phyloP scores from a whole-genome alignment of 2,329 filamentous ascomycete species.

The Diaporthe vaccinii region DNA sequence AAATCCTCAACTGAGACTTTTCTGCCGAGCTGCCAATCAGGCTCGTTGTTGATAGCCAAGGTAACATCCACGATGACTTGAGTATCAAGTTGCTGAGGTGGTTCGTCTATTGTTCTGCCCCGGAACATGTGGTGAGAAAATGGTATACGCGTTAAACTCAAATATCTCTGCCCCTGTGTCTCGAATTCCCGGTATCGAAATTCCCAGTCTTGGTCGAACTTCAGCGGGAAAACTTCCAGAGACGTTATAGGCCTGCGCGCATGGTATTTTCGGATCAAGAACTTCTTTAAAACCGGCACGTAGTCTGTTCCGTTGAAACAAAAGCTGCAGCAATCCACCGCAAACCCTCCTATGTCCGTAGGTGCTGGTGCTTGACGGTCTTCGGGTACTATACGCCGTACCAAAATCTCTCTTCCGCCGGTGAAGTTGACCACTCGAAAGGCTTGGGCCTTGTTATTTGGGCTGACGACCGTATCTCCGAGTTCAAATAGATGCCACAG shows the following conservation, averaged over 20 bases:
- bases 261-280: neutral
- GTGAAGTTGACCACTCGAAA: slow-evolving; percentile 21
- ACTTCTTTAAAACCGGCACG: neutral
- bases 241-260: neutral
- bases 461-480: neutral
- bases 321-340: slow-evolving; percentile 9
- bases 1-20: neutral
- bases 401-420: neutral
- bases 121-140: slow-evolving; percentile 32
- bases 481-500: neutral
- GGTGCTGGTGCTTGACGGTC: too few relatives aligned
- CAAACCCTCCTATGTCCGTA: neutral
- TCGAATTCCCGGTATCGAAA: neutral
- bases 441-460: neutral
- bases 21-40: neutral
- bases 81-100: slow-evolving; percentile 33
- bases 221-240: slow-evolving; percentile 13
- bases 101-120: slow-evolving; percentile 32
- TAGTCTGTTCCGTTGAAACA: slow-evolving; percentile 1
- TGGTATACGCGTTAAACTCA: slow-evolving; percentile 1
- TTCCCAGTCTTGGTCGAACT: neutral
- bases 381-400: fast-evolving
- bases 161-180: slow-evolving; percentile 1
- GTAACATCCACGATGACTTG: slow-evolving; percentile 35
- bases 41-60: slow-evolving; percentile 22